Conservation (phyloP, 257 asterid genomes). For the Echites panduratus region DNA sequence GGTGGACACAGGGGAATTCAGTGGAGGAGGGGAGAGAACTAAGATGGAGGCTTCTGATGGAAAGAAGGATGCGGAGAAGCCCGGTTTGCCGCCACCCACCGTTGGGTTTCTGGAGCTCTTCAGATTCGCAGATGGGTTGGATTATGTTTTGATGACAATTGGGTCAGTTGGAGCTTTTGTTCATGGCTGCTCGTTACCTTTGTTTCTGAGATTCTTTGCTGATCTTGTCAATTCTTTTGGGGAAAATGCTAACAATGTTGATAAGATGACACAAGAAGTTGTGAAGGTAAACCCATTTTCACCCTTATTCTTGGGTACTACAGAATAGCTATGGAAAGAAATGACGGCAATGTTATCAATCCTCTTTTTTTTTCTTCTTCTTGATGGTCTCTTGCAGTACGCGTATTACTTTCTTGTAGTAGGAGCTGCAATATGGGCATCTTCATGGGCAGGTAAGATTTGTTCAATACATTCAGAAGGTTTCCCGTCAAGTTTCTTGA, state of each 20-base stretch:
- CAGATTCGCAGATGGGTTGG: constrained; percentile 89
- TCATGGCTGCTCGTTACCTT: constrained; percentile 89
- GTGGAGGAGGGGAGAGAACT: constrained; percentile 10
- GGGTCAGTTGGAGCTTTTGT: constrained; percentile 91
- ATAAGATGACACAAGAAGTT: constrained; percentile 94
- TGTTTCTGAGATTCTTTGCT: constrained; percentile 94
- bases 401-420: constrained; percentile 96
- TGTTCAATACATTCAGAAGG: not conserved
- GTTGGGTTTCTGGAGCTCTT: constrained; percentile 60
- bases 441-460: constrained; percentile 95
- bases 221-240: constrained; percentile 99
- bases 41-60: constrained; percentile 41
- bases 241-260: constrained; percentile 77
- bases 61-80: constrained; percentile 41
- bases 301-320: not conserved
- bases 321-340: not conserved
- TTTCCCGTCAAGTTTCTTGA: constrained; percentile 14
- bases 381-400: constrained; percentile 59
- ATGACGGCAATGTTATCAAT: not conserved
- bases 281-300: constrained; percentile 46
- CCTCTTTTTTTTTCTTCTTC: not conserved
- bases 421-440: constrained; percentile 99
- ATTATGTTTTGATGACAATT: constrained; percentile 63
- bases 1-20: not conserved
- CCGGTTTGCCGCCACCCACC: constrained; percentile 41